Conservation (phyloP, 495 filamentous ascomycete genomes). For the Lasiosphaeria ovina region DNA sequence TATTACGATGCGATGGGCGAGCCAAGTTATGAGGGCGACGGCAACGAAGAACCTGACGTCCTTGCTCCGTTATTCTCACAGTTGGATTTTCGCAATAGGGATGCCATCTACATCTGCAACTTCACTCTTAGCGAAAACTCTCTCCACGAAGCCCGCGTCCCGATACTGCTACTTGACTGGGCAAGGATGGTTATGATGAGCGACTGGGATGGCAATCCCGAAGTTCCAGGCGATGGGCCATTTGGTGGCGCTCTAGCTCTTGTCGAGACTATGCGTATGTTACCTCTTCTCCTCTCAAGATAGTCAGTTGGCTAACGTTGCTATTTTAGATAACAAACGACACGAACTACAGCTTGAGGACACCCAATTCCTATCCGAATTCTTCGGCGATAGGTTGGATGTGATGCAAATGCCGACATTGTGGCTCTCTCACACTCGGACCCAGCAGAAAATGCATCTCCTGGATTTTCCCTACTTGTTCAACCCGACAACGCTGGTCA, state of each 20-base stretch:
- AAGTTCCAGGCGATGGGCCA: conserved; percentile 61
- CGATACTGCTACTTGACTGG: conserved; percentile 69
- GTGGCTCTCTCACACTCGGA: conserved; percentile 60
- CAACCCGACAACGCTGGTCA: conserved; percentile 65
- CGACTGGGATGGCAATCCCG: conserved; percentile 73
- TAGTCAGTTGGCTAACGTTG: conserved; percentile 14
- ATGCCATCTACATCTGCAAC: conserved; percentile 37
- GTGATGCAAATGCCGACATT: conserved; percentile 69
- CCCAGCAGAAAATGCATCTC: conserved; percentile 68
- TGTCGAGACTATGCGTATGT: conserved; percentile 70
- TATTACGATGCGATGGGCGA: conserved; percentile 46
- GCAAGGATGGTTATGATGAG: conserved; percentile 70
- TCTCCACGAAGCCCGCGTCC: conserved; percentile 52
- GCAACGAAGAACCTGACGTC: conserved; percentile 38
- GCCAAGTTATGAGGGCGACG: conserved; percentile 23
- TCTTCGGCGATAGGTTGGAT: conserved; percentile 76
- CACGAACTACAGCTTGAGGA: conserved; percentile 61
- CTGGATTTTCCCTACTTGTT: conserved; percentile 83
- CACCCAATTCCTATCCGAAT: conserved; percentile 69
- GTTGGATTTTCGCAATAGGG: conserved; percentile 45
- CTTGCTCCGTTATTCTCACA: conserved; percentile 47
- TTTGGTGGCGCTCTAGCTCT: conserved; percentile 73
- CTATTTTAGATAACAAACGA: conserved; percentile 53
- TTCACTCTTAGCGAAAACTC: conserved; percentile 48
- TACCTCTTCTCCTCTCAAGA: background rate